Conservation (phyloP, 345 rosid species). For the Sonneratia alba region DNA sequence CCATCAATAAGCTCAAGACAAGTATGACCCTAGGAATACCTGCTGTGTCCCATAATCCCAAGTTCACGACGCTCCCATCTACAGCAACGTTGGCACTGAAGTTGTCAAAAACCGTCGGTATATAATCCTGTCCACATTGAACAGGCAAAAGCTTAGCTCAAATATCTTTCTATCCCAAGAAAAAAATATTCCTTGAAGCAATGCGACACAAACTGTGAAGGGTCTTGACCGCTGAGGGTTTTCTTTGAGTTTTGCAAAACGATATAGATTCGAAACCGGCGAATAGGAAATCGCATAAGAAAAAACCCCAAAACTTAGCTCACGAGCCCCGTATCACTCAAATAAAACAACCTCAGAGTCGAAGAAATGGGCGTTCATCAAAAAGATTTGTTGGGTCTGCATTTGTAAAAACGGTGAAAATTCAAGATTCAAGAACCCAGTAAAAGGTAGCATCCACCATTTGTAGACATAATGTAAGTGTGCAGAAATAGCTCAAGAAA, state of each 20-base stretch:
- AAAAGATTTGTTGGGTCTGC: background rate
- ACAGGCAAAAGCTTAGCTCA: background rate
- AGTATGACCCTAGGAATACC: slow-evolving; percentile 28
- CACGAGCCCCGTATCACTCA: background rate
- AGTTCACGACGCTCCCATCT: slow-evolving; percentile 82
- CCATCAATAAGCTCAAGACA: slow-evolving; percentile 2
- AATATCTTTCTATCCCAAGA: background rate
- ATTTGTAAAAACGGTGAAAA: background rate
- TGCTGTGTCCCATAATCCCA: slow-evolving; percentile 99
- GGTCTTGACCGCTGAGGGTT: too few relatives aligned
- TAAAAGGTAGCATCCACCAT: background rate
- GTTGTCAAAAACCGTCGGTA: slow-evolving; percentile 96
- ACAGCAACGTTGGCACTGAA: slow-evolving; percentile 97
- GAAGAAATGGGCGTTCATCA: background rate
- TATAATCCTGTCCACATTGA: slow-evolving; percentile 54
- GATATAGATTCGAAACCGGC: too few relatives aligned
- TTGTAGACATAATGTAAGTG: background rate
- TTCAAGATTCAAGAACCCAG: slow-evolving; percentile 1
- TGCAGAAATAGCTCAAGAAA: background rate
- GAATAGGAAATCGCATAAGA: too few relatives aligned
- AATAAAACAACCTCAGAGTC: background rate
- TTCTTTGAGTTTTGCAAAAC: too few relatives aligned
- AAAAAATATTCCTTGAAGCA: too few relatives aligned
- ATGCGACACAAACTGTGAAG: too few relatives aligned
- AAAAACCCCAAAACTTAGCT: too few relatives aligned